Evolutionary conservation across 2,329 filamentous ascomycete species (phyloP).

Genomic region (Cladosporium sp.): DNA sequence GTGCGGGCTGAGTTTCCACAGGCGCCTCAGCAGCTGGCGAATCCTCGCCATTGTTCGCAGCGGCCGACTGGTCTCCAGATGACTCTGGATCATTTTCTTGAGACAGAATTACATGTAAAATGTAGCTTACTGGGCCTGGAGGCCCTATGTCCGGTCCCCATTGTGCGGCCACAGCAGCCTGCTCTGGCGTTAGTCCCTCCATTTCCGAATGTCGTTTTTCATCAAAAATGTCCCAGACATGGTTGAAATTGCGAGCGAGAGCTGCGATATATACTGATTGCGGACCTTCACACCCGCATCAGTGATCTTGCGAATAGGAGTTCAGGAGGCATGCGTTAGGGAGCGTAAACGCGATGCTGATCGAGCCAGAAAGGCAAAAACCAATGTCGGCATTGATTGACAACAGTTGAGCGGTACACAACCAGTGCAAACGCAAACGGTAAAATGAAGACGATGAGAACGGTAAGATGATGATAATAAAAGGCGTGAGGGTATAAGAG

Average conservation of each 20-base stretch:
- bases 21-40: neutral
- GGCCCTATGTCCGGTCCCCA: constrained; percentile 10
- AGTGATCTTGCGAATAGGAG: constrained; percentile 8
- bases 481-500: constrained; percentile 10
- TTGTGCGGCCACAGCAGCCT: constrained; percentile 9
- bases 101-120: constrained; percentile 4
- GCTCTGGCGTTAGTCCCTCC: constrained; percentile 13
- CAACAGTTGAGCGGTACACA: constrained; percentile 5
- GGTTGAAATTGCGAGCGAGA: constrained; percentile 10
- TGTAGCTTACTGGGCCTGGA: constrained; percentile 9
- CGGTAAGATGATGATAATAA: constrained; percentile 13
- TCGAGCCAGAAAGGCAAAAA: constrained; percentile 7
- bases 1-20: neutral
- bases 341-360: constrained; percentile 7
- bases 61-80: neutral
- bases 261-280: constrained; percentile 10
- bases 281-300: constrained; percentile 10
- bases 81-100: constrained; percentile 1
- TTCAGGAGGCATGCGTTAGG: constrained; percentile 12
- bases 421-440: constrained; percentile 4
- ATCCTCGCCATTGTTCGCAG: neutral
- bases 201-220: constrained; percentile 12
- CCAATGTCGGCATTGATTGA: constrained; percentile 6
- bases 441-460: constrained; percentile 13
- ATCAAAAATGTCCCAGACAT: constrained; percentile 13